Evolutionary conservation across 2,329 filamentous ascomycete species (phyloP).

Genomic region (Nemania serpens): DNA sequence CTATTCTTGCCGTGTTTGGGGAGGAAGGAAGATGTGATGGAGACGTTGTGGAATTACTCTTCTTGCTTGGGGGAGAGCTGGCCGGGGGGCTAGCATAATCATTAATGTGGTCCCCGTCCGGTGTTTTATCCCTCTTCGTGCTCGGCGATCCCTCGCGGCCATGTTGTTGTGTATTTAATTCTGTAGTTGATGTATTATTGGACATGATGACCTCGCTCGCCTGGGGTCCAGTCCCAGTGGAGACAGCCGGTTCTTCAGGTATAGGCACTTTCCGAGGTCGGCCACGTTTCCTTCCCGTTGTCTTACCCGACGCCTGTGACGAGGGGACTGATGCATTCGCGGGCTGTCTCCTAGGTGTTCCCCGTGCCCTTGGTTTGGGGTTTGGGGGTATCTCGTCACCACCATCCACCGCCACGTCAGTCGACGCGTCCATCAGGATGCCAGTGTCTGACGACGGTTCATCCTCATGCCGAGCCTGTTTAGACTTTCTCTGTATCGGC

Average conservation of each 20-base stretch:
- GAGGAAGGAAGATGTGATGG: slow-evolving; percentile 11
- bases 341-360: slow-evolving; percentile 36
- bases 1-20: slow-evolving; percentile 7
- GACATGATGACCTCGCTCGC: slow-evolving; percentile 6
- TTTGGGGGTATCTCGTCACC: slow-evolving; percentile 40
- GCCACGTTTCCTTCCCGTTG: slow-evolving; percentile 40
- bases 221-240: slow-evolving; percentile 25
- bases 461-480: slow-evolving; percentile 42
- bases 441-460: slow-evolving; percentile 37
- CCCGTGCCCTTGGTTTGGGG: slow-evolving; percentile 41
- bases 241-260: slow-evolving; percentile 33
- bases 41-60: slow-evolving; percentile 23
- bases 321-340: slow-evolving; percentile 33
- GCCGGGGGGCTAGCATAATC: slow-evolving; percentile 5
- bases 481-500: slow-evolving; percentile 46
- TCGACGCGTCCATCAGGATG: slow-evolving; percentile 32
- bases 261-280: slow-evolving; percentile 39
- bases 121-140: slow-evolving; percentile 5
- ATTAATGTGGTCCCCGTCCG: slow-evolving; percentile 11
- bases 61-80: slow-evolving; percentile 17
- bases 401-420: slow-evolving; percentile 30
- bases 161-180: slow-evolving; percentile 8
- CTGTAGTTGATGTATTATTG: slow-evolving; percentile 13
- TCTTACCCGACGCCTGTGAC: slow-evolving; percentile 33
- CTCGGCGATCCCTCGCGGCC: slow-evolving; percentile 5